Base-by-base conservation (phyloP, 164 flowering plant genomes). In the Sextonia rubra region DNA sequence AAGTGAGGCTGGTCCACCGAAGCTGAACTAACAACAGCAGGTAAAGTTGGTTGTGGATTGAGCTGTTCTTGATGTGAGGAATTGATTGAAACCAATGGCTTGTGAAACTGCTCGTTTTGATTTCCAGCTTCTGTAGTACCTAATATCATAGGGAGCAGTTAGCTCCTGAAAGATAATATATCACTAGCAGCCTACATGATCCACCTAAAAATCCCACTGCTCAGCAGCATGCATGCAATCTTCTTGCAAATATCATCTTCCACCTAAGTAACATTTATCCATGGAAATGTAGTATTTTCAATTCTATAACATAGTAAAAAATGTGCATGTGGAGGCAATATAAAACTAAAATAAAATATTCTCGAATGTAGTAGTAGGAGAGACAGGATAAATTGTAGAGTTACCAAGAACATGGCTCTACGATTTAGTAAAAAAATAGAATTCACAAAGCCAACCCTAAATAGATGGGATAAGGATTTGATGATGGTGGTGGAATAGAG, bases 101-200 rank as follows among this genome's bases (percentile, higher is more conserved):
- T 74, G 68, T 75, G 80, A 11, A 66, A 47, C 68, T 74, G 76
- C 71, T 78, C 86, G 74, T 47, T 77, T 49, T 74, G 78, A 68
- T 77, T 79, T 22, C 75, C 79, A 73, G 60, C 63, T 62, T 80
- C 87, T 76, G 77, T 86, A 69, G 76, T 80, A 79, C 89, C 93
- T 88, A 86, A 68, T 65, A 78, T 70, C 67, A 30, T 69, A 69
- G 18, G 9, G 37, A 66, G 47, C 70, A 70, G 82, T 76, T 82
- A 77, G 76, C 64, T 72, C 52, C 71, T 71, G 61, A 71, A 56
- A 56, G 18, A 60, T 27, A 47, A 20, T 47, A 37, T 15, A 55
- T 25, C 30, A 24, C 23, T 25, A 24, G 24, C 24, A 44, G 18
- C 69, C 14, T 11, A 20, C 52, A 63, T 25, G 68, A 69, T 29